These are phyloP conservation scores for Colletotrichum abscissum DNA, from an alignment of 2,329 filamentous ascomycete species.

Conservation along the genomic window DNA sequence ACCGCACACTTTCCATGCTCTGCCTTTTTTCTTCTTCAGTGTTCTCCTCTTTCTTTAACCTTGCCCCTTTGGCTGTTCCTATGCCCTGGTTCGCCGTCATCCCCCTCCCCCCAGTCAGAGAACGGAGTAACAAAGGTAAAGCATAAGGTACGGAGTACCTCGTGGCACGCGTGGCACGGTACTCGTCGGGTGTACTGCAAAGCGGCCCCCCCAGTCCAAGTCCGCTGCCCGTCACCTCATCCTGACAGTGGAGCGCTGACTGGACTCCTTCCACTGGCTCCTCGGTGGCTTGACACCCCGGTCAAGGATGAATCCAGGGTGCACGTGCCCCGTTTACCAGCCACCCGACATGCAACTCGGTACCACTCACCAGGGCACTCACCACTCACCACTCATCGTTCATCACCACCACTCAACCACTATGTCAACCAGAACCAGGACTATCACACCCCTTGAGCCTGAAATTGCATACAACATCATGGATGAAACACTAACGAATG, in stretches of 20 bases:
- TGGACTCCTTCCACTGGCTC: constrained; percentile 8
- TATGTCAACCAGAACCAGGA: neutral
- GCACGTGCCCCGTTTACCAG: constrained; percentile 30
- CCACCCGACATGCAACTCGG: constrained; percentile 18
- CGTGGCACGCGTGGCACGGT: neutral
- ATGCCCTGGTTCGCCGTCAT: neutral
- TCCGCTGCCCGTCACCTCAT: constrained; percentile 34
- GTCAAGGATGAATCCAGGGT: constrained; percentile 1
- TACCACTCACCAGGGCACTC: neutral
- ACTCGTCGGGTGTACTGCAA: neutral
- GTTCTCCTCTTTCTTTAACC: neutral
- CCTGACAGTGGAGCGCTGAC: constrained; percentile 22
- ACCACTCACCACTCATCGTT: neutral
- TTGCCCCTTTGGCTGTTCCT: neutral
- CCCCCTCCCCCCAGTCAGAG: neutral
- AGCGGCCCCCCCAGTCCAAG: constrained; percentile 17
- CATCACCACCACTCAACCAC: neutral
- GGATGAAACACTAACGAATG: constrained; percentile 32
- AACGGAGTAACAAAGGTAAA: neutral
- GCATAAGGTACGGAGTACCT: neutral
- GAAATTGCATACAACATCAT: constrained; percentile 8
- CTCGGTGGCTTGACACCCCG: constrained; percentile 24
- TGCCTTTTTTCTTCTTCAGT: neutral
- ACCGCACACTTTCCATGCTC: neutral
- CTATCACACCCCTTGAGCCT: neutral